Percentiles rank a stretch among this genome's conserved stretches.
phyloP scores from a whole-genome alignment of 2,329 filamentous ascomycete species.

The Colletotrichum endophyticum region DNA sequence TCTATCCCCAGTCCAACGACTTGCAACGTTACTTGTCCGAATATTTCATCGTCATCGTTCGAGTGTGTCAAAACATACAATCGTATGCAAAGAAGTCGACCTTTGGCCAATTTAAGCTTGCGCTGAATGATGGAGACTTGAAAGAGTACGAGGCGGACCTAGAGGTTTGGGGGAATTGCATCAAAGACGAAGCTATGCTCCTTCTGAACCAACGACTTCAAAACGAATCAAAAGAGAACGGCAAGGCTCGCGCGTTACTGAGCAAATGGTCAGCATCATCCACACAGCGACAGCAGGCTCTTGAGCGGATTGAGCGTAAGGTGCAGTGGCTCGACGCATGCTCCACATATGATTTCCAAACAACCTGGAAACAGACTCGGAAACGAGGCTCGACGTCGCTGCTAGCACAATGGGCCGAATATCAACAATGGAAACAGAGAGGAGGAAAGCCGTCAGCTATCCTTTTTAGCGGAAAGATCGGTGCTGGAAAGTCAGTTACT shows the following conservation, averaged over 20 bases:
- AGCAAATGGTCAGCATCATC: accelerated
- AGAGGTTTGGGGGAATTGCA: accelerated
- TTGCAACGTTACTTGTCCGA: accelerated
- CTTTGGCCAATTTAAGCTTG: neutral
- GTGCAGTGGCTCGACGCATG: accelerated
- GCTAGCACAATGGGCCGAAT: accelerated
- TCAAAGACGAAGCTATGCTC: too few relatives aligned
- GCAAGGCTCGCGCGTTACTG: accelerated
- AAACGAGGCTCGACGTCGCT: accelerated
- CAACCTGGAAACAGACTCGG: neutral
- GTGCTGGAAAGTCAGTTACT: accelerated
- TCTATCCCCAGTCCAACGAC: accelerated
- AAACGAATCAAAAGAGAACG: accelerated
- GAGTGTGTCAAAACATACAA: neutral
- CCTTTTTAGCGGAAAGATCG: accelerated
- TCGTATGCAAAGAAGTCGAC: accelerated
- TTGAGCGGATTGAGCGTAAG: neutral
- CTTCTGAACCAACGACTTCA: too few relatives aligned
- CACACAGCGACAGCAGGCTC: accelerated
- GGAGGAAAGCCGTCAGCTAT: accelerated
- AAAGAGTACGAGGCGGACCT: accelerated
- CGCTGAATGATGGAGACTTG: accelerated
- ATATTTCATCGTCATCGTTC: neutral
- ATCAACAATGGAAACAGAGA: neutral
- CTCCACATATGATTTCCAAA: neutral